Evolutionary conservation across 2,329 filamentous ascomycete genomes (phyloP).

Genomic region (Fusarium hostae): DNA sequence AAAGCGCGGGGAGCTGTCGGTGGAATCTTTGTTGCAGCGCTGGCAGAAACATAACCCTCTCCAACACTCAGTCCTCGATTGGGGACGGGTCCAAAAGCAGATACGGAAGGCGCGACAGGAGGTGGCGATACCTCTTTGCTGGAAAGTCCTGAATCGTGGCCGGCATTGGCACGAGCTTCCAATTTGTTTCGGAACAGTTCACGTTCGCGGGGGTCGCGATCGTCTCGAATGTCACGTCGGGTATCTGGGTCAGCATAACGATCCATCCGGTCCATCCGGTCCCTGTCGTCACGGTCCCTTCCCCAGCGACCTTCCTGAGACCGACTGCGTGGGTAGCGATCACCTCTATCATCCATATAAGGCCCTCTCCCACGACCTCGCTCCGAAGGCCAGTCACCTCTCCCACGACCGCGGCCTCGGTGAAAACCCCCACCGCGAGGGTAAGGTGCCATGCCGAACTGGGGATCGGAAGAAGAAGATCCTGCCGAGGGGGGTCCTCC

Average conservation of each 20-base stretch:
- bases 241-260: constrained; percentile 54
- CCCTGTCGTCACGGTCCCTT: constrained; percentile 67
- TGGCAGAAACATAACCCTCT: constrained; percentile 47
- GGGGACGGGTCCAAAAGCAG: constrained; percentile 67
- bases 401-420: constrained; percentile 64
- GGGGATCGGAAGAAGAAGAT: constrained; percentile 75
- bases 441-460: constrained; percentile 63
- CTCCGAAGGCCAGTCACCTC: constrained; percentile 55
- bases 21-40: constrained; percentile 58
- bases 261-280: constrained; percentile 57
- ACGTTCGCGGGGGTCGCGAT: constrained; percentile 59
- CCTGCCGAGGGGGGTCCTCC: constrained; percentile 75
- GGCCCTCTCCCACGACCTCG: constrained; percentile 67
- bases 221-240: constrained; percentile 59
- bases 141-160: constrained; percentile 59
- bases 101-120: constrained; percentile 66
- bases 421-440: constrained; percentile 67
- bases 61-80: constrained; percentile 54
- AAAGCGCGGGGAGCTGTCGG: constrained; percentile 66
- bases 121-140: constrained; percentile 67
- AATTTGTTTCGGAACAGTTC: constrained; percentile 61
- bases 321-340: constrained; percentile 73
- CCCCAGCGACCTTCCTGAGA: constrained; percentile 72
- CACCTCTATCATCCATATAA: constrained; percentile 66
- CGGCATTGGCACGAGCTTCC: constrained; percentile 59